Percentiles rank a stretch among this genome's conserved stretches.
Conservation (phyloP, 805 yeast species). For the Myxozyma vanderwaltii region DNA sequence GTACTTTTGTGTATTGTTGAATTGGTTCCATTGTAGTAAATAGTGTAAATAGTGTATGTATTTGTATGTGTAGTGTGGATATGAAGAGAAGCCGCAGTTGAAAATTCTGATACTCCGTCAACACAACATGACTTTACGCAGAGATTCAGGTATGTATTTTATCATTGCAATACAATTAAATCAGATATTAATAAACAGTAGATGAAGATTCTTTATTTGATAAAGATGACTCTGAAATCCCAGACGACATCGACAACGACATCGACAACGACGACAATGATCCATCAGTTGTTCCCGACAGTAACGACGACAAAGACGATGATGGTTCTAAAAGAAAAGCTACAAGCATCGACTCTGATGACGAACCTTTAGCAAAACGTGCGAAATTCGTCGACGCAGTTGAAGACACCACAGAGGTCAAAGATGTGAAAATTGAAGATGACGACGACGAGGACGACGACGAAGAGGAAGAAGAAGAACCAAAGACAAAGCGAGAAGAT, state of each 20-base stretch:
- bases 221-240: background rate
- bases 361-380: constrained; percentile 41
- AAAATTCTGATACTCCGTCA: background rate
- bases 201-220: background rate
- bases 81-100: background rate
- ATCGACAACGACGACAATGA: background rate
- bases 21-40: too few relatives aligned
- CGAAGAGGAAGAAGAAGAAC: constrained; percentile 32
- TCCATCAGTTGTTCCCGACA: background rate
- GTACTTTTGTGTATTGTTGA: too few relatives aligned
- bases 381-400: constrained; percentile 21
- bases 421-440: constrained; percentile 27
- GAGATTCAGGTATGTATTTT: background rate
- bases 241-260: background rate
- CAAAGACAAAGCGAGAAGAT: background rate
- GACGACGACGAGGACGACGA: constrained; percentile 41
- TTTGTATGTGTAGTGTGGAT: background rate
- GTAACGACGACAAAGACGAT: background rate
- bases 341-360: constrained; percentile 39
- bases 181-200: too few relatives aligned
- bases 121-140: background rate
- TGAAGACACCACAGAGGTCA: background rate
- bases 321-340: constrained; percentile 17
- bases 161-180: too few relatives aligned
- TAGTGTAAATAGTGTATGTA: background rate